Conservation (phyloP, 164 flowering plant species). For the Vitis riparia region DNA sequence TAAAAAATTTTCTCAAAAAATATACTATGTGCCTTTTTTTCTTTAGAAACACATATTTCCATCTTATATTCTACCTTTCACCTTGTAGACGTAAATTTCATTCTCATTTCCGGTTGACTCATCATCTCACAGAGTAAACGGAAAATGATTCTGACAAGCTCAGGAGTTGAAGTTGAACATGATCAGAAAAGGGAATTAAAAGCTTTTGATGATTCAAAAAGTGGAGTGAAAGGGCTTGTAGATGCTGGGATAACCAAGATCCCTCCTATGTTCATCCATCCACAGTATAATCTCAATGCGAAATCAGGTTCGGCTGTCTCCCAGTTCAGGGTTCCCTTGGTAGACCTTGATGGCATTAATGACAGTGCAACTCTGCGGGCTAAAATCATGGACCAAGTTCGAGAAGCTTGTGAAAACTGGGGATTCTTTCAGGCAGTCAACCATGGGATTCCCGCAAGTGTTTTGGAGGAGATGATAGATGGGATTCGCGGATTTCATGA, state of each 20-base stretch:
- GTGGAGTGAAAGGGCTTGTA: conserved; percentile 50
- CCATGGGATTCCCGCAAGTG: conserved; percentile 34
- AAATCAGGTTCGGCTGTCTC: background rate
- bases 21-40: too few relatives aligned
- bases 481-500: conserved; percentile 34
- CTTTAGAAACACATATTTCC: too few relatives aligned
- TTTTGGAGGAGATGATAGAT: conserved; percentile 31
- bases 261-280: too few relatives aligned
- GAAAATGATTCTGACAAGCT: too few relatives aligned
- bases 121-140: too few relatives aligned
- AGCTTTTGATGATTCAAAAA: conserved; percentile 49
- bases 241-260: conserved; percentile 28
- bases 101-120: too few relatives aligned
- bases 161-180: background rate
- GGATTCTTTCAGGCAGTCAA: conserved; percentile 50
- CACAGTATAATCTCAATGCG: background rate
- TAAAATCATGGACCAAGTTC: conserved; percentile 24
- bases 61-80: too few relatives aligned
- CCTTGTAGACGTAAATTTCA: too few relatives aligned
- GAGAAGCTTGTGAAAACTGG: conserved; percentile 31
- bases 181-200: conserved; percentile 28
- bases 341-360: conserved; percentile 24
- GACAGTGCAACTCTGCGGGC: conserved; percentile 6
- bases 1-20: too few relatives aligned
- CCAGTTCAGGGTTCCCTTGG: conserved; percentile 22